phyloP scores from a whole-genome alignment of 2,329 filamentous ascomycete genomes.

The Aspergillus aculeatinus region DNA sequence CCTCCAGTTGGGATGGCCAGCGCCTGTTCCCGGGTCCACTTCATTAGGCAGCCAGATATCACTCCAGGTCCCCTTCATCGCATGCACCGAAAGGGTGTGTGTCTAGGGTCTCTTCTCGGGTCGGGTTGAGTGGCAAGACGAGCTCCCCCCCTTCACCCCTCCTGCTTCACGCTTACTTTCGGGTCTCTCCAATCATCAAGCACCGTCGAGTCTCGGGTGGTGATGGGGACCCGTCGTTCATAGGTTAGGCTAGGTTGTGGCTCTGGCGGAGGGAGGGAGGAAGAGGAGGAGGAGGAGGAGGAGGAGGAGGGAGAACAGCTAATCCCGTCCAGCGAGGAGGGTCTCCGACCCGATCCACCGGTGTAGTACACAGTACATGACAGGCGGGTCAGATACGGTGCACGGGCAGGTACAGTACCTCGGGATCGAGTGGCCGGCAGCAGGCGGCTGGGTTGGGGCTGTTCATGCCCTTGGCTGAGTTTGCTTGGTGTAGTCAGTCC shows the following conservation, averaged over 20 bases:
- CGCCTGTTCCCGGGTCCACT: conserved; percentile 12
- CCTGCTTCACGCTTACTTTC: not conserved
- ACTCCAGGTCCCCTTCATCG: not conserved
- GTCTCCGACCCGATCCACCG: not conserved
- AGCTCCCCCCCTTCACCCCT: not conserved
- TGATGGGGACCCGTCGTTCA: not conserved
- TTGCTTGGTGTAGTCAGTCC: not conserved
- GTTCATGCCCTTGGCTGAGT: not conserved
- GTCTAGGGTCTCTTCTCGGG: not conserved
- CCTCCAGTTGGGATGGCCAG: conserved; percentile 11
- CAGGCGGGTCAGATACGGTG: not conserved
- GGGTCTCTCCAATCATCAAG: not conserved
- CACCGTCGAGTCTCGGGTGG: not conserved
- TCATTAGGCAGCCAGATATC: conserved; percentile 18
- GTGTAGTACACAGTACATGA: not conserved
- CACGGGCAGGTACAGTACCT: not conserved
- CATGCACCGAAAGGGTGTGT: not conserved
- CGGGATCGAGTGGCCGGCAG: not conserved
- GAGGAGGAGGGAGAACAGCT: not conserved
- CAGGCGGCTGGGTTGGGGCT: not conserved
- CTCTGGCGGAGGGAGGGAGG: not conserved
- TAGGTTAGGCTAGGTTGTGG: not conserved
- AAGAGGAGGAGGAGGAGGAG: not conserved
- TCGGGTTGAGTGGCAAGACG: not conserved
- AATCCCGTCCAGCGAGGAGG: not conserved